Percentiles rank a stretch among this genome's conserved stretches.
Evolutionary conservation across 306 rosid genomes (phyloP).

Genomic region (Medicago ruthenica): DNA sequence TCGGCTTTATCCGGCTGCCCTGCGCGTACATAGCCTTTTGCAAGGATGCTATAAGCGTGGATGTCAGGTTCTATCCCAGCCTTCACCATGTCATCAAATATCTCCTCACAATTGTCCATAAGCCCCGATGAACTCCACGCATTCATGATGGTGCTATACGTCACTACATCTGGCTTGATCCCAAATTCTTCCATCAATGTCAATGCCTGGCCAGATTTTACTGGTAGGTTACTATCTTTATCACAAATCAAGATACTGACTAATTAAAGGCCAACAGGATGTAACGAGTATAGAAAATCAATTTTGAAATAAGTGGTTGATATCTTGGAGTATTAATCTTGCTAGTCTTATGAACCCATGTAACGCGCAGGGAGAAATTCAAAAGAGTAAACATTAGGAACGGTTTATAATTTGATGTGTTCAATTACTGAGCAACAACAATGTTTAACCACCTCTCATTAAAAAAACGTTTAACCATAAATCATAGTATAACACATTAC

Average conservation of each 20-base stretch:
- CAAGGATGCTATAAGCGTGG: constrained; percentile 88
- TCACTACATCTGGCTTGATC: constrained; percentile 87
- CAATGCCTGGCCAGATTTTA: constrained; percentile 70
- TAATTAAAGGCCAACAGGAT: too few relatives aligned
- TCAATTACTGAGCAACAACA: too few relatives aligned
- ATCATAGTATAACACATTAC: too few relatives aligned
- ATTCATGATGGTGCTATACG: constrained; percentile 96
- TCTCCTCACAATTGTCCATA: constrained; percentile 80
- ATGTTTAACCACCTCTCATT: too few relatives aligned
- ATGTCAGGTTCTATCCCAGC: constrained; percentile 81
- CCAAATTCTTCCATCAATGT: constrained; percentile 92
- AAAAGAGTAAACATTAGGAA: too few relatives aligned
- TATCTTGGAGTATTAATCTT: constrained; percentile 1
- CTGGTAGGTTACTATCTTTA: constrained; percentile 30
- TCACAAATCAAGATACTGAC: constrained; percentile 14
- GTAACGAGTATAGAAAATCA: constrained; percentile 15
- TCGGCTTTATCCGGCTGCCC: constrained; percentile 80
- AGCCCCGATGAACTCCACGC: constrained; percentile 92
- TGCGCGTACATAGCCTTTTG: constrained; percentile 90
- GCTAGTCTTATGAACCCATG: not conserved
- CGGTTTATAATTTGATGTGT: too few relatives aligned
- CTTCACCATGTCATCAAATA: constrained; percentile 85
- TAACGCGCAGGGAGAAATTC: too few relatives aligned
- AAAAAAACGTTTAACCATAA: too few relatives aligned
- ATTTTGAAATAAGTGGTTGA: not conserved